Base-by-base conservation (phyloP, 495 filamentous ascomycete species). In the Hypomontagnella submonticulosa region DNA sequence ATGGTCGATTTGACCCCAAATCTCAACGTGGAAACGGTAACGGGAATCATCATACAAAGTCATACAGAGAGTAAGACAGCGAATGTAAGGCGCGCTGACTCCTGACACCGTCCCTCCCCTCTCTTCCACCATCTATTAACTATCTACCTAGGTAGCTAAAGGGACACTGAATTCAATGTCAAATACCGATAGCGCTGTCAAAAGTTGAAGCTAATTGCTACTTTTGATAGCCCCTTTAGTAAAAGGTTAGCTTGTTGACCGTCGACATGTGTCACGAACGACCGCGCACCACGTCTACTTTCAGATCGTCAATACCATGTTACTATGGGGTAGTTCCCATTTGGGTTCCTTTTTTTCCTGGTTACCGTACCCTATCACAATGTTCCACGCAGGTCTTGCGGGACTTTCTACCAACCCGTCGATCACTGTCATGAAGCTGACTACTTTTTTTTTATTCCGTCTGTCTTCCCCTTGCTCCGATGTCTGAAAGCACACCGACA, bases 191-290 rank as follows among this genome's bases (percentile, higher is more conserved):
- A 38, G 10, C 36, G n/a, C 36, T 11, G 36, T 12, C 36, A 11
- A 38, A 13, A 38, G 36, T 38, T 8, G n/a, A 11, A 4, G 36
- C 36, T 38, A 38, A 11, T 38, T 12, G 36, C 36, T 38, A 3
- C 36, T 4, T 11, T 38, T 12, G n/a, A 38, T 38, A 11, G 36
- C 36, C 10, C 36, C n/a, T 38, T 38, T 38, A 11, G 36, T 40
- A 64, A 64, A 44, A 12, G 30, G 23, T 19, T 36, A 57, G 52
- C 30, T 40, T 41, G 44, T 41, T 37, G 42, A 42, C 18, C 18
- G 23, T 54, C 50, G 50, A 61, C 60, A 69, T 56, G 66, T 69
- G 66, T 69, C 60, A 51, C 60, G 50, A 63, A 55, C 66, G 27
- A 63, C 32, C 60, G 18, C n/a, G 40, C 33, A 56, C 59, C 66